Evolutionary conservation across 345 rosid species (phyloP).

Genomic region (Turritis glabra): DNA sequence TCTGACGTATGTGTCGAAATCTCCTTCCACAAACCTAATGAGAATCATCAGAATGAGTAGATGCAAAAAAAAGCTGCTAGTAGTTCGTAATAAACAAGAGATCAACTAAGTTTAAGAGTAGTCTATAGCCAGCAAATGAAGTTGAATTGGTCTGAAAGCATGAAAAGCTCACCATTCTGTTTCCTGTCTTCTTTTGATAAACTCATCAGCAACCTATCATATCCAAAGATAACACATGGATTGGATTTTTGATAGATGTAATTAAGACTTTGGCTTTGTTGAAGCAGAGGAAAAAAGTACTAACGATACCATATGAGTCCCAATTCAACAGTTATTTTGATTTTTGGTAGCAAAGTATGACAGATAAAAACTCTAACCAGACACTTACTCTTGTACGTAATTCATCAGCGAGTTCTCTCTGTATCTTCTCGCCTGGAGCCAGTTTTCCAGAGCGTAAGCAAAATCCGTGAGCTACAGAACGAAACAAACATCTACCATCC

Average conservation of each 20-base stretch:
- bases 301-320: not conserved
- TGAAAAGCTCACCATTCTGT: conserved; percentile 70
- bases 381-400: conserved; percentile 54
- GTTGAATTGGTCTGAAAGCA: not conserved
- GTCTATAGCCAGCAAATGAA: not conserved
- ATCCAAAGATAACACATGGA: conserved; percentile 19
- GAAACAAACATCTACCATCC: conserved; percentile 95
- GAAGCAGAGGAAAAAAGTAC: not conserved
- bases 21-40: conserved; percentile 93
- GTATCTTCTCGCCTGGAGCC: conserved; percentile 64
- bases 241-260: not conserved
- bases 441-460: conserved; percentile 66
- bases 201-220: conserved; percentile 93
- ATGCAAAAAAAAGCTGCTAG: not conserved
- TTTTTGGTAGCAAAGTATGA: not conserved
- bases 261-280: not conserved
- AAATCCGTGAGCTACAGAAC: conserved; percentile 88
- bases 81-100: not conserved
- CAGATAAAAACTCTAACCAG: not conserved
- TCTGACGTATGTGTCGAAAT: conserved; percentile 75
- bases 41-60: conserved; percentile 2
- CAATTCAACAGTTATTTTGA: too few species aligned
- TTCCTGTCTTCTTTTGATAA: conserved; percentile 84
- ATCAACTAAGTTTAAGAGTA: not conserved
- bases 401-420: conserved; percentile 85